phyloP scores from a whole-genome alignment of 495 filamentous ascomycete species.

The Extremus antarcticus region DNA sequence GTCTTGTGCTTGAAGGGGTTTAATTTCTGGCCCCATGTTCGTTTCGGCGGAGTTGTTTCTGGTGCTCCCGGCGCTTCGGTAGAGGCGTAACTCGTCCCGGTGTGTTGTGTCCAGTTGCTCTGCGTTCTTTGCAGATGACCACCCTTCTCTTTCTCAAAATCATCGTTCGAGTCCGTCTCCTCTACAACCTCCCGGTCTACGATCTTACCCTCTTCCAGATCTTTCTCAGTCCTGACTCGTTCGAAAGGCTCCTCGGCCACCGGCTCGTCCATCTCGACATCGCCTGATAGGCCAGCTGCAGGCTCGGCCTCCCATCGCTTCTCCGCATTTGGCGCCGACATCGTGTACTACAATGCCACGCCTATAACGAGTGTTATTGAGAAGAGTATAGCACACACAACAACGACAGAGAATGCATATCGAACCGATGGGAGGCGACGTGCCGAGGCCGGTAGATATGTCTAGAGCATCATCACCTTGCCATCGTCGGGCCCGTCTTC shows the following conservation, averaged over 20 bases:
- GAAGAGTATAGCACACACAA: neutral
- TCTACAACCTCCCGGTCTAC: constrained; percentile 12
- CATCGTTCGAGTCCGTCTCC: constrained; percentile 6
- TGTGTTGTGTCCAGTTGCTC: constrained; percentile 13
- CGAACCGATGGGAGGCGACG: neutral
- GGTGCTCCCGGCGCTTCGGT: constrained; percentile 16
- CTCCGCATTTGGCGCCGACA: constrained; percentile 7
- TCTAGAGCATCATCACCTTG: neutral
- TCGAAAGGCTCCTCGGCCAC: constrained; percentile 23
- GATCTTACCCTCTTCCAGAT: constrained; percentile 19
- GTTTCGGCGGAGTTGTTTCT: constrained; percentile 28
- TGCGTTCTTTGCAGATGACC: constrained; percentile 2
- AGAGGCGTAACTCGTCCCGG: constrained; percentile 13
- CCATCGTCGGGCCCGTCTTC: neutral
- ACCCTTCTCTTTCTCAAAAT: constrained; percentile 5
- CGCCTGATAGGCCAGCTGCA: too few species aligned
- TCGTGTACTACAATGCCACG: neutral
- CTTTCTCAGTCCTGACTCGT: constrained; percentile 19
- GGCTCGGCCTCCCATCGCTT: constrained; percentile 4
- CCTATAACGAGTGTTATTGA: neutral
- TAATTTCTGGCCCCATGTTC: constrained; percentile 47
- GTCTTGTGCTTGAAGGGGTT: constrained; percentile 54
- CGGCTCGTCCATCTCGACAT: constrained; percentile 20
- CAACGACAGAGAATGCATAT: neutral
- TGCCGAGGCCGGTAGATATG: neutral